These are phyloP conservation scores for Chlorella sorokiniana DNA, from an alignment of 139 green algal genomes.

Conservation along the genomic window DNA sequence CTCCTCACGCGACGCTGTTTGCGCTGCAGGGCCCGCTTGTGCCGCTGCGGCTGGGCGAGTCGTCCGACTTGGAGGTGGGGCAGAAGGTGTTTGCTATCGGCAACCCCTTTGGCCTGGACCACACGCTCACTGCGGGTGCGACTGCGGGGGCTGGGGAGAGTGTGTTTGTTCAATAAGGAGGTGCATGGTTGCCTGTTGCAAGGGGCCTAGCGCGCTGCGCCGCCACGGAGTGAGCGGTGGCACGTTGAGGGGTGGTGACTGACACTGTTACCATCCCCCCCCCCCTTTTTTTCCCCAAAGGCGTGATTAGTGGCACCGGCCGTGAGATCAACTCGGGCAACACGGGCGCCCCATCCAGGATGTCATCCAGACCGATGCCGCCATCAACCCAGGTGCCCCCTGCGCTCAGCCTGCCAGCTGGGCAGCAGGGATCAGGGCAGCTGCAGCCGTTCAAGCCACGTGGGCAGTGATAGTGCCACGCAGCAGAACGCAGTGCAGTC, in stretches of 20 bases:
- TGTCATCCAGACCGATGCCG: constrained; percentile 91
- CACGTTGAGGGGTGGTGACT: too few relatives aligned
- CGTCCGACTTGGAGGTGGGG: constrained; percentile 64
- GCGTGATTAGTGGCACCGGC: constrained; percentile 74
- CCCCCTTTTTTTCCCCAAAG: too few relatives aligned
- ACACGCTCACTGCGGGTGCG: constrained; percentile 78
- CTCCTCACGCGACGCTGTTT: too few relatives aligned
- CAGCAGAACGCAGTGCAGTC: background rate
- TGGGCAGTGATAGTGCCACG: too few relatives aligned
- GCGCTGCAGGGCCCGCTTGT: constrained; percentile 3
- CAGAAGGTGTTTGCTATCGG: constrained; percentile 89
- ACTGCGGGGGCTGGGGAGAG: too few relatives aligned
- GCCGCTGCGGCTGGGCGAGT: constrained; percentile 48
- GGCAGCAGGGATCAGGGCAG: background rate
- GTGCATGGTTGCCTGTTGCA: too few relatives aligned
- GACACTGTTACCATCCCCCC: too few relatives aligned
- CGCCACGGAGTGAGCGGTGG: too few relatives aligned
- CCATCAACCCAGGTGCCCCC: constrained; percentile 79
- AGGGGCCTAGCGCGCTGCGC: too few relatives aligned
- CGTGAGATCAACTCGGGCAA: constrained; percentile 67
- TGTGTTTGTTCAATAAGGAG: too few relatives aligned
- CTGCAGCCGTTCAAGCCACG: too few relatives aligned
- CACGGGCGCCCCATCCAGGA: constrained; percentile 63
- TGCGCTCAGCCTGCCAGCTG: background rate
- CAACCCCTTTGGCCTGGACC: constrained; percentile 86